Evolutionary conservation across 2,329 filamentous ascomycete species (phyloP), one percentile per base, ranked within the genome.

Genomic region (Sporothrix brasiliensis): DNA sequence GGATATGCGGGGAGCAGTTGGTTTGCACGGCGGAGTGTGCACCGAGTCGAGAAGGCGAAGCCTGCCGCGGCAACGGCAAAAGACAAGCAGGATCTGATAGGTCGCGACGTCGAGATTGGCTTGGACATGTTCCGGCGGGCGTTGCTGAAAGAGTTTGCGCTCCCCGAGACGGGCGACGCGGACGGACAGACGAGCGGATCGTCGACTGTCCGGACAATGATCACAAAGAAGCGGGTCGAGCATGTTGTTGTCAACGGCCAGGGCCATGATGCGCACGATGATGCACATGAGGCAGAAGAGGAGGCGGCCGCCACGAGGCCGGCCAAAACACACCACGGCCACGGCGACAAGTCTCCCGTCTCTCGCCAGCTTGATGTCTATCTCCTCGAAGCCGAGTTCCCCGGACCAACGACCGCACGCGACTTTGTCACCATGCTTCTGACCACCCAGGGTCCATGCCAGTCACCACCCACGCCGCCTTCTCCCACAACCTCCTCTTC

Each of bases 321-420:
- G 6, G 47, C 13, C 1, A n/a, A 24, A 11, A 14, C 47, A 47
- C 11, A 14, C 7, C 7, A 10, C 4, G 34, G 34, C 4, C 7
- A 14, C 1, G 5, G 14, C 16, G 21, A 19, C 50, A 13, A n/a
- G 41, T 14, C 41, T 7, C 27, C 16, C 54, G 19, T 11, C 19
- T 10, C 34, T 2, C 34, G n/a, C 49, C 47, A 61, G 6, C 69
- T 71, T 1, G 44, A 60, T 19, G 92, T 97, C 4, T 97, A 92
- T 76, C 89, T 94, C 77, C 85, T 97, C 0, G 94, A 92, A 27
- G 93, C 93, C 2, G 91, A 95, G 77, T 97, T 97, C 75, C 93
- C 94, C 0, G 92, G 92, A 0, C 94, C 94, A 3, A 95, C 92
- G 0, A 89, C 93, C 2, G 91, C 94, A 0, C 85, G 94, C 79